Evolutionary conservation across 371 early-diverging fungal species (phyloP).

Genomic region (Mortierella polycephala): DNA sequence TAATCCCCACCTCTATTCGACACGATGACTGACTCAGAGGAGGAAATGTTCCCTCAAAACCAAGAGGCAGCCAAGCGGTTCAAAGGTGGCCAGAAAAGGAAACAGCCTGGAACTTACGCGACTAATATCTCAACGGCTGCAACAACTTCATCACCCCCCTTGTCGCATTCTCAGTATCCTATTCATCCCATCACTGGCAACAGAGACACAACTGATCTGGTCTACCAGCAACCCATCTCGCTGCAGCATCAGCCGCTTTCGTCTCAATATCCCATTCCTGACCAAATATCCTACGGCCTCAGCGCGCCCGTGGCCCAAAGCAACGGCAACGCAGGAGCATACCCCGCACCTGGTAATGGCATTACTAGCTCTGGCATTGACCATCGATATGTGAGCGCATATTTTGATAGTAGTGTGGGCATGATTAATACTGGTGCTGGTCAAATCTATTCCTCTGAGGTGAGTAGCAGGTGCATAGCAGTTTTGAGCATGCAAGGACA

Average conservation of each 20-base stretch:
- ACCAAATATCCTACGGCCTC: slow-evolving; percentile 2
- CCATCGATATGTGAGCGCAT: no score
- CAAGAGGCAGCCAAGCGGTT: slow-evolving; percentile 38
- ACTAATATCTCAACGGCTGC: neutral
- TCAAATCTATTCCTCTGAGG: no score
- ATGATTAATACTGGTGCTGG: no score
- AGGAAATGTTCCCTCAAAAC: slow-evolving; percentile 39
- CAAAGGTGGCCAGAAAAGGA: slow-evolving; percentile 33
- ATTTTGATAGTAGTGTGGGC: no score
- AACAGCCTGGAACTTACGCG: slow-evolving; percentile 22
- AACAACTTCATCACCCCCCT: neutral
- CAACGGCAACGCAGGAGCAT: neutral
- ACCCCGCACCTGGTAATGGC: no score
- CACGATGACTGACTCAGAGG: neutral
- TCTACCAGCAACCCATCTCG: slow-evolving; percentile 43
- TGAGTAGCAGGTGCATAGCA: no score
- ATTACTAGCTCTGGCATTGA: no score
- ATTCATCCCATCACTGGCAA: neutral
- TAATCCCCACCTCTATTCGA: no score
- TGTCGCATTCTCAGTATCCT: neutral
- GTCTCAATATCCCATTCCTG: slow-evolving; percentile 21
- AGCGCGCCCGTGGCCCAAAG: neutral
- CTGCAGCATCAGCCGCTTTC: slow-evolving; percentile 40
- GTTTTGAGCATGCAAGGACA: no score
- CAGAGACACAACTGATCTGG: slow-evolving; percentile 7